A percentile compares a stretch with the other conserved stretches of the same genome.
Conservation (phyloP, 176 grass and related monocot species). For the Triticum turgidum region DNA sequence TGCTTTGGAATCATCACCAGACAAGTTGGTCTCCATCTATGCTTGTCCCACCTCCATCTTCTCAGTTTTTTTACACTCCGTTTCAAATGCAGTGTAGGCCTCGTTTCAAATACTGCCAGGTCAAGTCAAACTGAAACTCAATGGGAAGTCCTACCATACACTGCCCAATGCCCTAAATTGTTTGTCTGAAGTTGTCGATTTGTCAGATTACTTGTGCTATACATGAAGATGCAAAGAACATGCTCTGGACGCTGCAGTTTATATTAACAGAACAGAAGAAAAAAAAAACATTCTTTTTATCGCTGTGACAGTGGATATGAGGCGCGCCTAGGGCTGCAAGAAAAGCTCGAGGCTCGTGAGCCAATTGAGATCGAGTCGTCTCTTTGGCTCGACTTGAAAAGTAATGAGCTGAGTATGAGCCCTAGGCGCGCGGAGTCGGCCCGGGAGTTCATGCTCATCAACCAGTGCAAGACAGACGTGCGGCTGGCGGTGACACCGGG, state of each 20-base stretch:
- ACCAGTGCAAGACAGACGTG: constrained; percentile 69
- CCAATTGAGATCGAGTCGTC: too few relatives aligned
- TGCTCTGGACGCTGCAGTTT: neutral
- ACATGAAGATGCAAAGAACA: too few relatives aligned
- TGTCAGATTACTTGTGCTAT: too few relatives aligned
- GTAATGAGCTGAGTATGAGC: too few relatives aligned
- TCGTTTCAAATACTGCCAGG: neutral
- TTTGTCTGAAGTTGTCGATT: neutral
- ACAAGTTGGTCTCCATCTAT: neutral
- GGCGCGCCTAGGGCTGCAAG: too few relatives aligned
- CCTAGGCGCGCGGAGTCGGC: constrained; percentile 24
- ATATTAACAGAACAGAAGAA: neutral
- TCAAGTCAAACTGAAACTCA: neutral
- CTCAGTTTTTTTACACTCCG: too few relatives aligned
- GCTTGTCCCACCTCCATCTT: too few relatives aligned
- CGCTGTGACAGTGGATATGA: too few relatives aligned
- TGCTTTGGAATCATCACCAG: neutral
- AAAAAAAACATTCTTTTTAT: neutral
- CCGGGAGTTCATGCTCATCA: constrained; percentile 71
- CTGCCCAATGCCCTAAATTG: neutral
- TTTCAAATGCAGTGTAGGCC: neutral
- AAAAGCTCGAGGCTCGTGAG: too few relatives aligned
- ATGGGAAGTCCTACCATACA: too few relatives aligned
- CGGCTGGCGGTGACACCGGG: constrained; percentile 68
- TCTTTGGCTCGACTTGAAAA: too few relatives aligned